Base-by-base conservation (phyloP, 1,284 basidiomycete genomes). In the Sporisorium exsertum region DNA sequence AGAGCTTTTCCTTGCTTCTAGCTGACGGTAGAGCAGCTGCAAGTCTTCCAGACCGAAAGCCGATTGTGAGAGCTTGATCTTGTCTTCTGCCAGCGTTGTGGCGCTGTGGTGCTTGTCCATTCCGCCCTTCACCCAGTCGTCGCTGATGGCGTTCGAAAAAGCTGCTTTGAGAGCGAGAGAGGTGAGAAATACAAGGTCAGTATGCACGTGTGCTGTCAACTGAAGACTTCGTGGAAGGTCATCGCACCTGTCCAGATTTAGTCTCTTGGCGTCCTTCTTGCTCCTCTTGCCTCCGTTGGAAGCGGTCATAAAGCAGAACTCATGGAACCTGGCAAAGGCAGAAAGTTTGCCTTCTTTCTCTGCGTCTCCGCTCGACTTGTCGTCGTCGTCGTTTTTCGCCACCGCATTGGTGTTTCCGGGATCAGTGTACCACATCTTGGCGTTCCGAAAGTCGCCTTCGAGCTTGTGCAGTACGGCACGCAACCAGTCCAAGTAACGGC, bases 371-470 rank as follows among this genome's bases (percentile, higher is more conserved):
- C 13, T n/a, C 9, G 16, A 4, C 1, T 13, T 26, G 0, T n/a
- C 18, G 18, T 9, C 16, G 6, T 13, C 20, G 7, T 33, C 45
- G n/a, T 52, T 47, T 7, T n/a, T n/a, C 18, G 45, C 13, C 43
- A 29, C 57, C 20, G 35, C 20, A 32, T 64, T 64, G 58, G 43
- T 56, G 47, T 68, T 68, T 12, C 61, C 65, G 15, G 68, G 60
- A n/a, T 73, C 71, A 26, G 62, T 64, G 27, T 73, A 73, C 71
- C 71, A 68, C 71, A 73, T 73, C 54, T 73, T 73, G 24, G 71
- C 71, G 26, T 73, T 73, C 1, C 71, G 46, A 26, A 60, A 73
- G 37, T 73, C 71, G 4, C 64, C 65, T 27, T 73, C 71, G 13
- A 73, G 61, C 51, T 73, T 73, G 58, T 73, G 71, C 18, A 73